Evolutionary conservation across 331 rosid species (phyloP).

Genomic region (Prunus yedoensis): DNA sequence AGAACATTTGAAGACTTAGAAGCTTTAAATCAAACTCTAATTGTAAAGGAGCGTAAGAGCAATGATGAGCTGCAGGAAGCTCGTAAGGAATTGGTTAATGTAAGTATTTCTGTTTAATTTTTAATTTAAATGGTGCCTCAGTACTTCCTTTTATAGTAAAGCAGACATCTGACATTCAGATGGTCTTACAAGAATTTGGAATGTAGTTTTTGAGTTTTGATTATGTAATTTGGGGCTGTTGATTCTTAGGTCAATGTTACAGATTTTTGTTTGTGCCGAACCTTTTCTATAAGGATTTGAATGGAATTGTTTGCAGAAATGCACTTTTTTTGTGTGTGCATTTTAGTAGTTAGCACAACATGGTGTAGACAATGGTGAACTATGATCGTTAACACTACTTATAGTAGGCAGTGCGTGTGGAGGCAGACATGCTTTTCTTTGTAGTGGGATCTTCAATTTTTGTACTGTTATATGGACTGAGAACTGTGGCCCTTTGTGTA

Average conservation of each 20-base stretch:
- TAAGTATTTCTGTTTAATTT: constrained; percentile 39
- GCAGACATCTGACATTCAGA: constrained; percentile 18
- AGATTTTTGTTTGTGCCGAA: neutral
- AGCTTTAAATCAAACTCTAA: constrained; percentile 67
- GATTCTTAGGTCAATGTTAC: neutral
- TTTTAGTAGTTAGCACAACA: neutral
- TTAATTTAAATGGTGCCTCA: neutral
- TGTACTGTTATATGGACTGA: neutral
- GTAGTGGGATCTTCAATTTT: neutral
- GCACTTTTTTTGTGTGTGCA: neutral
- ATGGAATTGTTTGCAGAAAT: neutral
- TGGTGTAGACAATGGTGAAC: neutral
- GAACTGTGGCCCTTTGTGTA: neutral
- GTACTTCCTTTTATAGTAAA: neutral
- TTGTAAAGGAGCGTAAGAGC: constrained; percentile 82
- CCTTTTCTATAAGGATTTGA: neutral
- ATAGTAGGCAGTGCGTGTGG: too few relatives aligned
- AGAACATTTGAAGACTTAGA: constrained; percentile 62
- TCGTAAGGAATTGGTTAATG: constrained; percentile 75
- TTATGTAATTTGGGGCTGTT: neutral
- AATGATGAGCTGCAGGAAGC: constrained; percentile 96
- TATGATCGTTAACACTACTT: neutral
- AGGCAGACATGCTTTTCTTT: neutral
- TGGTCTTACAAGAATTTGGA: constrained; percentile 8
- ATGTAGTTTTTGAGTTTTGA: neutral